Evolutionary conservation across 1,284 basidiomycete genomes (phyloP), one percentile per base, ranked within the genome.

Genomic region (Ceratobasidium sp.): DNA sequence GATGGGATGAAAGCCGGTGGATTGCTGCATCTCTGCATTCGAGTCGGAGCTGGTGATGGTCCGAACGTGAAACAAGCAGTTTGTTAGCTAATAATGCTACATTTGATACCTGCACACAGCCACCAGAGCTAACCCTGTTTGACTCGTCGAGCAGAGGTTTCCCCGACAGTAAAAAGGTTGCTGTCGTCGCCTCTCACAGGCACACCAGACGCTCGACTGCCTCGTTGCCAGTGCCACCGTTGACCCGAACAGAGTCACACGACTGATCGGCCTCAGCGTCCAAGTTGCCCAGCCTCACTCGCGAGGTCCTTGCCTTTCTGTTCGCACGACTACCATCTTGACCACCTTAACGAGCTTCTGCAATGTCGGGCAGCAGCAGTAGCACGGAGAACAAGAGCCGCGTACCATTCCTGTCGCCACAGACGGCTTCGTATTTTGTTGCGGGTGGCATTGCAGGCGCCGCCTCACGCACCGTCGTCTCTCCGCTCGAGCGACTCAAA

Each of bases 401-500:
- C 21, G 51, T 70, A 23, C 59, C 73, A 23, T 67, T 74, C 30
- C 33, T 75, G 1, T 72, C 73, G n/a, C 44, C 88, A 3, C 85
- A 90, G 78, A 83, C 90, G 44, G 81, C 84, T n/a, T 87, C 87
- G 56, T 85, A 86, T 76, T 88, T 85, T 78, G 80, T 87, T 82
- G 93, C 93, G 33, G 93, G 93, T 63, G 93, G 93, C 71, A 82
- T 88, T 77, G 91, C 91, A 38, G 91, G 91, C 59, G 91, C 92
- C 73, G 87, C 92, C 9, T 94, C 92, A 75, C 84, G 95, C 73
- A 97, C 96, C 2, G 92, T 97, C 36, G 95, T 98, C 61, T 92
- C 89, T 75, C 95, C 96, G 16, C 81, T 98, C 18, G 96, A 98
- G 78, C 83, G 95, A 71, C 83, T 98, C 63, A 98, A 98, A 82